phyloP scores from a whole-genome alignment of 2,329 filamentous ascomycete genomes.

The Aspergillus hiratsukae region DNA sequence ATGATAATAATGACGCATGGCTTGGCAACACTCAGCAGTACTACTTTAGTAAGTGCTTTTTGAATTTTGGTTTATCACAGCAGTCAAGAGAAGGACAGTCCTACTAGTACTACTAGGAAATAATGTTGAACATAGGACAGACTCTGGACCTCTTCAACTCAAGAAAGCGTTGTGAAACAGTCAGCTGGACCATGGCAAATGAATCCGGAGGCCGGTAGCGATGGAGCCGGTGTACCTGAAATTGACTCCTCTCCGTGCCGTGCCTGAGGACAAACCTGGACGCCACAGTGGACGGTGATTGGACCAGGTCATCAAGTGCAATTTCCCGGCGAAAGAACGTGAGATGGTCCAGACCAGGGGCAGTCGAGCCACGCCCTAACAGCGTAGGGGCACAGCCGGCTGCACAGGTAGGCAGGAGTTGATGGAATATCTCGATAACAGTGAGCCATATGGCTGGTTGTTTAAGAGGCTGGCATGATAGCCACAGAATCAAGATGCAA shows the following conservation, averaged over 20 bases:
- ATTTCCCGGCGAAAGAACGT: slow-evolving; percentile 16
- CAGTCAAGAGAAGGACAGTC: not conserved
- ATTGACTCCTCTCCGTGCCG: not conserved
- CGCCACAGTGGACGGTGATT: slow-evolving; percentile 6
- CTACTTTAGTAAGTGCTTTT: no score
- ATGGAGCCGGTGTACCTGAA: not conserved
- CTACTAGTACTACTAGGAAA: not conserved
- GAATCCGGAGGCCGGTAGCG: not conserved
- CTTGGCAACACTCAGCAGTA: not conserved
- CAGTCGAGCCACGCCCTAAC: slow-evolving; percentile 3
- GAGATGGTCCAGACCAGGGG: slow-evolving; percentile 13
- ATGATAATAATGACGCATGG: not conserved
- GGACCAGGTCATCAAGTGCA: slow-evolving; percentile 6
- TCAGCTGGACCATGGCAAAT: not conserved
- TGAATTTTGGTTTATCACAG: not conserved
- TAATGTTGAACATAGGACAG: not conserved
- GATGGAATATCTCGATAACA: not conserved
- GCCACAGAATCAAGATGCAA: not conserved
- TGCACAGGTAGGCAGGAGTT: not conserved
- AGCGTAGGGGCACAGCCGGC: not conserved
- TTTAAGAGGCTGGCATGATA: not conserved
- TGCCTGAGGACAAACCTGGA: slow-evolving; percentile 9
- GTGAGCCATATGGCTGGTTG: not conserved
- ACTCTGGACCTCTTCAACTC: not conserved
- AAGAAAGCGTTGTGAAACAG: not conserved